Evolutionary conservation across 2,329 filamentous ascomycete genomes (phyloP).

Genomic region (Paradendryphiella salina): DNA sequence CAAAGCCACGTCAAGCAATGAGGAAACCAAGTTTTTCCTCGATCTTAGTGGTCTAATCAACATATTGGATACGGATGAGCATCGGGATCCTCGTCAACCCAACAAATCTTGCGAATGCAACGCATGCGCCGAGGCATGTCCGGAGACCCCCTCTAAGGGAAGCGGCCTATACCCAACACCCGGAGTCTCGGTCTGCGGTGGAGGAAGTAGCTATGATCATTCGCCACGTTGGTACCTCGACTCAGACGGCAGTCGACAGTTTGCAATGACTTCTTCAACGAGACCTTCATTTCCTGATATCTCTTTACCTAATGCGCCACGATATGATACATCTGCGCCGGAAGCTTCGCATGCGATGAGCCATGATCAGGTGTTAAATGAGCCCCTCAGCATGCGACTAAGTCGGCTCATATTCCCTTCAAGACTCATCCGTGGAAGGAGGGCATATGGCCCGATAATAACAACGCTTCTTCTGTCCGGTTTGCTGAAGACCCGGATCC

Average conservation of each 20-base stretch:
- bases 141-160: background rate
- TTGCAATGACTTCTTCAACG: too few species aligned
- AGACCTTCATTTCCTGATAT: too few species aligned
- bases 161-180: background rate
- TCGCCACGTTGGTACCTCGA: too few species aligned
- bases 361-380: background rate
- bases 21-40: too few species aligned
- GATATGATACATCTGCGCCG: too few species aligned
- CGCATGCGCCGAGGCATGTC: background rate
- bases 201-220: background rate
- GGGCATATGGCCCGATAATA: background rate
- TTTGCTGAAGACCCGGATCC: background rate
- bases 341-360: too few species aligned
- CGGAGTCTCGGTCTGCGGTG: background rate
- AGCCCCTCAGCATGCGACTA: background rate
- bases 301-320: too few species aligned
- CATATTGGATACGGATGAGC: conserved; percentile 18
- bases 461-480: background rate
- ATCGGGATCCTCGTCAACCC: conserved; percentile 5
- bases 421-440: background rate
- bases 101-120: background rate
- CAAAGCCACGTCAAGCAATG: too few species aligned
- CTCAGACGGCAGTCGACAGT: too few species aligned
- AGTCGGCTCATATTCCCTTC: background rate
- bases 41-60: too few species aligned